Base-by-base conservation (phyloP, 1,284 basidiomycete species). In the Singerocomus rubriflavus region DNA sequence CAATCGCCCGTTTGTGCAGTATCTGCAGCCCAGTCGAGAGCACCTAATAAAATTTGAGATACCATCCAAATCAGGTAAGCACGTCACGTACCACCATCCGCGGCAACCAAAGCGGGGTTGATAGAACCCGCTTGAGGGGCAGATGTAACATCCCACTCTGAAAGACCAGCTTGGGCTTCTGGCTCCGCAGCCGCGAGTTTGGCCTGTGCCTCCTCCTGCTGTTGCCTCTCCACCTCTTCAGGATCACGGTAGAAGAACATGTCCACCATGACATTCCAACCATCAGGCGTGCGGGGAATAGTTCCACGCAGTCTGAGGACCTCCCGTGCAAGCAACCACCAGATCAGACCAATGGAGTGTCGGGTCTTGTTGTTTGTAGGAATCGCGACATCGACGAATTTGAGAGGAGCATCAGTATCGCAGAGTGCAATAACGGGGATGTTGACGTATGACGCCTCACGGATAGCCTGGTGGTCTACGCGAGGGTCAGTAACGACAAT, bases 191-290 rank as follows among this genome's bases (percentile, higher is more conserved):
- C 79, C 53, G 79, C 79, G 40, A 82, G 79, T 73, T 90, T 91
- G 59, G 88, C 90, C 62, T 88, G 85, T 41, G 90, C 89, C 74
- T 93, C 91, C 71, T 94, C 93, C 70, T 91, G 85, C 66, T 91
- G 88, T 77, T 98, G 94, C 74, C 90, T 92, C 85, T 98, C 95
- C 63, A 97, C 89, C 78, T 98, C 96, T 72, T 98, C 95, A 57
- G 96, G 94, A 78, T 98, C 96, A 68, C 96, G 93, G 87, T 98
- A 99, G 88, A 98, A 98, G 93, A 98, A 98, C 92, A 98, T 94
- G 78, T 98, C 96, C 64, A 96, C 93, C 89, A 99, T 98, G 71
- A 97, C 89, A 71, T 87, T 89, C 93, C 96, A 98, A 66, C 91
- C 92, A 60, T 95, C 91, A 59, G 83, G 74, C 45, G 91, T 88